Conservation (phyloP, 331 rosid genomes). For the Cydonia oblonga region DNA sequence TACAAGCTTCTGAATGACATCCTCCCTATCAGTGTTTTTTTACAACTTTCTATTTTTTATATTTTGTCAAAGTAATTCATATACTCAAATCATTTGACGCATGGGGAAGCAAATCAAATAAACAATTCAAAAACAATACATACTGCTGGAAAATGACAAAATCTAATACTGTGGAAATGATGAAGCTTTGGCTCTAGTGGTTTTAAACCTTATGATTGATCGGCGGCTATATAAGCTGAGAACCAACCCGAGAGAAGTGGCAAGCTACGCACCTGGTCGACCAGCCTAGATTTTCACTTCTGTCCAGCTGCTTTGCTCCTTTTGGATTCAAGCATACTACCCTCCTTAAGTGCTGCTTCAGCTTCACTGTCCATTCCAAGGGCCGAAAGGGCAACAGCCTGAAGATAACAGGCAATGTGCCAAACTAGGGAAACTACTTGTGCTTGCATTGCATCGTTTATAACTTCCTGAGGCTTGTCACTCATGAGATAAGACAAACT, state of each 20-base stretch:
- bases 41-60: neutral
- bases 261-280: neutral
- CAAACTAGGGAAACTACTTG: slow-evolving; percentile 57
- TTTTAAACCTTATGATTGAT: neutral
- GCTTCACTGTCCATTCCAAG: slow-evolving; percentile 64
- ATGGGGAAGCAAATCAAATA: slow-evolving; percentile 1
- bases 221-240: neutral
- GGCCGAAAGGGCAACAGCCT: slow-evolving; percentile 47
- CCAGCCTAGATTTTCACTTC: slow-evolving; percentile 27
- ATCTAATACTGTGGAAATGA: neutral
- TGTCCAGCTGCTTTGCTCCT: slow-evolving; percentile 25
- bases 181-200: neutral
- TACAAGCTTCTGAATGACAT: neutral
- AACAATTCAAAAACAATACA: neutral
- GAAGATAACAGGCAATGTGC: slow-evolving; percentile 75
- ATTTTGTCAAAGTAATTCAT: neutral
- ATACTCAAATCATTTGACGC: neutral
- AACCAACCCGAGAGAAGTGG: neutral
- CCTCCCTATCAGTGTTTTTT: neutral
- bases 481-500: no score
- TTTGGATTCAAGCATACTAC: slow-evolving; percentile 49
- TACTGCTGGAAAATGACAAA: neutral
- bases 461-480: no score
- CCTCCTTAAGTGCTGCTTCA: slow-evolving; percentile 58
- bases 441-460: neutral